Percentiles rank a stretch among this genome's conserved stretches.
phyloP scores from a whole-genome alignment of 371 early-diverging fungal genomes.

The Fennellomyces sp. region DNA sequence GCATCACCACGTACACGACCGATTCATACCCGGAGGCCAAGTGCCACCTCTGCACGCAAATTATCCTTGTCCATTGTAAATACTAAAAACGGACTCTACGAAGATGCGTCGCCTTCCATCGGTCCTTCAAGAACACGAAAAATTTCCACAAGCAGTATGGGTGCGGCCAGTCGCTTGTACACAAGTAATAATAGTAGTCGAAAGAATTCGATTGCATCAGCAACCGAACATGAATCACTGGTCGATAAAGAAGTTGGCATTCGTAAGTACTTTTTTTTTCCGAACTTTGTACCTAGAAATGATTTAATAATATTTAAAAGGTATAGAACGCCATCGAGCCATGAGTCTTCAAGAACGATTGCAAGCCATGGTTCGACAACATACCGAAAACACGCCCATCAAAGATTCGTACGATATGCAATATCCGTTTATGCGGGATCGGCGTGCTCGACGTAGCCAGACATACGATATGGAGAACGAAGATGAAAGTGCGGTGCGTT shows the following conservation, averaged over 20 bases:
- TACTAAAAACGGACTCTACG: constrained; percentile 4
- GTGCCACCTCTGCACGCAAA: constrained; percentile 14
- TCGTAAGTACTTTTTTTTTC: constrained; percentile 9
- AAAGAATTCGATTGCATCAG: constrained; percentile 16
- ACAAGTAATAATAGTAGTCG: constrained; percentile 12
- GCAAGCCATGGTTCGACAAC: constrained; percentile 37
- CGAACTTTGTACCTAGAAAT: not conserved
- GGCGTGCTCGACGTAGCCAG: constrained; percentile 13
- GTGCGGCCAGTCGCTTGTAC: not conserved
- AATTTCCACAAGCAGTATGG: constrained; percentile 8
- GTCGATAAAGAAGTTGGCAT: constrained; percentile 12
- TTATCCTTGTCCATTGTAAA: constrained; percentile 20
- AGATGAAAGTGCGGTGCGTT: constrained; percentile 6
- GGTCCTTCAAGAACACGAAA: constrained; percentile 16
- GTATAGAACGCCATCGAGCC: constrained; percentile 19
- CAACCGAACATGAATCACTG: constrained; percentile 10
- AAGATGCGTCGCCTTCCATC: constrained; percentile 17
- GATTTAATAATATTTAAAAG: not conserved
- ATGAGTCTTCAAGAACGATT: constrained; percentile 35
- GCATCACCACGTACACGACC: constrained; percentile 11
- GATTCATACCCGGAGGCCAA: constrained; percentile 8
- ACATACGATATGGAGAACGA: constrained; percentile 6
- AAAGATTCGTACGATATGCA: constrained; percentile 18
- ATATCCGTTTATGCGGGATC: constrained; percentile 14
- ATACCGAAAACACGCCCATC: constrained; percentile 14